Base-by-base conservation (phyloP, 768 basidiomycete species). In the Tulasnella sp. region DNA sequence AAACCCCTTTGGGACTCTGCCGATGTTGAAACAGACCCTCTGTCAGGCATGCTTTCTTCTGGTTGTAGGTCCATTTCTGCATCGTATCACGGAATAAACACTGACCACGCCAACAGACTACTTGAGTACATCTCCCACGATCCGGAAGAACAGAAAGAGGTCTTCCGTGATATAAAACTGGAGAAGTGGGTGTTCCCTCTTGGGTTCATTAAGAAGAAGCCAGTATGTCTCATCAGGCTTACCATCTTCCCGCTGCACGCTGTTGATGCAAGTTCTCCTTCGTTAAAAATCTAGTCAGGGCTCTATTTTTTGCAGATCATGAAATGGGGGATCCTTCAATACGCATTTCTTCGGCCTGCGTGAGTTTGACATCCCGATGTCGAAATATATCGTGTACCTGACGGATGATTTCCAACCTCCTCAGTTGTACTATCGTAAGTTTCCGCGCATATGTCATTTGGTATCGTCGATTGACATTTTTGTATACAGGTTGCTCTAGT, bases 321-420 rank as follows among this genome's bases (percentile, higher is more conserved):
- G 81, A 87, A 87, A 67, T 85, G 84, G 81, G 81, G 79, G 3
- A 79, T 88, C 12, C 72, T 86, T 31, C 85, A 87, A 67, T 87
- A 84, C 63, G 83, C 81, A 70, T 79, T 83, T 19, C 70, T 84
- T 45, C 74, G 83, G 53, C 83, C 83, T 3, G 65, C 73, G 80
- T 81, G 64, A 52, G 77, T 68, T 27, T 38, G 12, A n/a, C 15
- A 1, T 19, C 24, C 17, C 25, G 27, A 15, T 59, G 22, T 22
- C 42, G 19, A 48, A 4, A 17, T 12, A 34, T 19, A 24, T 5
- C 49, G 31, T 43, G 31, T 19, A 29, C 25, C 30, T 15, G 30
- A 63, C 0, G 45, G 60, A 17, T 38, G 34, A 5, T 38, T 38
- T 5, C 15, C 34, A 38, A 38, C 34, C 34, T 38, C 5, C 61